Base-by-base conservation (phyloP, 345 rosid genomes). In the Dovyalis caffra region DNA sequence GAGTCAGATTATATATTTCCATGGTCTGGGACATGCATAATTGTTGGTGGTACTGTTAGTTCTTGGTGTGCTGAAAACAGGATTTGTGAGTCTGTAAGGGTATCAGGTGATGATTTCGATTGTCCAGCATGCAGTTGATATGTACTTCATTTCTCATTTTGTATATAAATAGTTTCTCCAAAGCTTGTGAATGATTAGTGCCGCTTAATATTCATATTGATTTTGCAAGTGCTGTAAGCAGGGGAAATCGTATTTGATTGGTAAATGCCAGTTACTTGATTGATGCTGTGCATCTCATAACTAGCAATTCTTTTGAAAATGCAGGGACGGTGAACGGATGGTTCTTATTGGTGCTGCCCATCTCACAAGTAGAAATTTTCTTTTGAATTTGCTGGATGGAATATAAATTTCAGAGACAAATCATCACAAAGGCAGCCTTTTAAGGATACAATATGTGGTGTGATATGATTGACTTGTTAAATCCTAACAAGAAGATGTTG, bases 401-500 rank as follows among this genome's bases (percentile, higher is more conserved):
- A 35, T 47, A 76, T 29, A 45, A 51, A 60, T 53, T 57, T 18
- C 33, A 32, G 37, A 3, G 26, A 61, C 49, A 28, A 28, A 18
- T 43, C 57, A 12, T 74, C 49, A 12, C 53, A 66, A 71, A 70
- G 45, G 74, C 38, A n/a, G 12, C 34, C 66, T 47, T 65, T 51
- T n/a, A 45, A 68, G 68, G 70, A 61, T 71, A 69, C 58, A 26
- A 64, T 65, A 51, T 58, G 75, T 70, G 75, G 67, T 79, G 29
- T 66, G 73, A 70, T 7, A n/a, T 66, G 64, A 74, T 53, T 53
- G 29, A 58, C 26, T 71, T 76, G 57, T 76, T 38, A n/a, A 23
- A 71, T 69, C 72, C 43, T 60, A n/a, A 18, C 21, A 28, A 65
- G 66, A 72, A 43, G 33, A 85, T 85, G 84, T 72, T 78, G 71